Conservation (phyloP, 805 yeast species). For the Jamesozyma gamospora region DNA sequence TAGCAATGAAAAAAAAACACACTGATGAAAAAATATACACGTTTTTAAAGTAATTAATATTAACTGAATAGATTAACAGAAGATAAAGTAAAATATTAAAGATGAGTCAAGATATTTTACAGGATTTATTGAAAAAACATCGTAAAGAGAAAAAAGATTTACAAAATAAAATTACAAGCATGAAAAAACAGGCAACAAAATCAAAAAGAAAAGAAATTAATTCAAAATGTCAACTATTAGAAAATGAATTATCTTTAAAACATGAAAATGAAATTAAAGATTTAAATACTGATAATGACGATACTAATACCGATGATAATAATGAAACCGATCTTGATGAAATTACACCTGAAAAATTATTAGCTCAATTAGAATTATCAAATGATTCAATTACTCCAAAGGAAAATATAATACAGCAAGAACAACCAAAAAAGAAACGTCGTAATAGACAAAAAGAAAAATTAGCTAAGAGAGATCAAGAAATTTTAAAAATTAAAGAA, state of each 20-base stretch:
- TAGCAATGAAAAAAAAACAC: too few relatives aligned
- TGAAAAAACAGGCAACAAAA: slow-evolving; percentile 78
- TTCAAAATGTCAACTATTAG: slow-evolving; percentile 50
- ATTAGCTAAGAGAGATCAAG: slow-evolving; percentile 65
- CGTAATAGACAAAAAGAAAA: slow-evolving; percentile 82
- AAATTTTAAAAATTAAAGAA: slow-evolving; percentile 46
- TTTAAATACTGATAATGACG: slow-evolving; percentile 3
- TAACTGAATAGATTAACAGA: too few relatives aligned
- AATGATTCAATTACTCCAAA: slow-evolving; percentile 10
- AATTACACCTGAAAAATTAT: slow-evolving; percentile 54
- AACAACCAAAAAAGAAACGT: slow-evolving; percentile 28
- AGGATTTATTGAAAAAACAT: slow-evolving; percentile 38
- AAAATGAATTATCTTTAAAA: slow-evolving; percentile 40
- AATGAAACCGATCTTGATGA: slow-evolving; percentile 33
- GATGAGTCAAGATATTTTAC: too few relatives aligned
- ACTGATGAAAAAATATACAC: too few relatives aligned
- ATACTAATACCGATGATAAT: background rate
- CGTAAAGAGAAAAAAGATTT: slow-evolving; percentile 60
- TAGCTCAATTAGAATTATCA: slow-evolving; percentile 45
- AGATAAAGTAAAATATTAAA: too few relatives aligned
- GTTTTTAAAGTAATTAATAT: too few relatives aligned
- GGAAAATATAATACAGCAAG: slow-evolving; percentile 12
- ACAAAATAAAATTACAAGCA: slow-evolving; percentile 54
- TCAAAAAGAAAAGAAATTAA: slow-evolving; percentile 62
- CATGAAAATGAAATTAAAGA: slow-evolving; percentile 46